Base-by-base conservation (phyloP, 352 stramenopile genomes). In the Phytophthora cactorum region DNA sequence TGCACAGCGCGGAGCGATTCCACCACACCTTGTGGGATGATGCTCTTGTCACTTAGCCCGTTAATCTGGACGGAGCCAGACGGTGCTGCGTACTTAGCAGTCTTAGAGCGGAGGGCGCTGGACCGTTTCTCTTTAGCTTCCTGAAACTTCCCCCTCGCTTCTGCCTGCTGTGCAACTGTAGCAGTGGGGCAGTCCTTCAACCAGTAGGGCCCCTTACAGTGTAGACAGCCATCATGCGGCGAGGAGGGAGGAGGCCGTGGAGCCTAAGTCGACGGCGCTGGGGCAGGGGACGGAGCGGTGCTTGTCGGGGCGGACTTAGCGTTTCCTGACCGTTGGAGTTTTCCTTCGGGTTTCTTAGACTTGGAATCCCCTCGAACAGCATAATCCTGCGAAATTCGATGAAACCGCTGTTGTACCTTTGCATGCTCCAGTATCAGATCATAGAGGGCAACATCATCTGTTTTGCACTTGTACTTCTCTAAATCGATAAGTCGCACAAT, bases 151-250 rank as follows among this genome's bases (percentile, higher is more conserved):
- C 22, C 2, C 14, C 1, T 14, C 2, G 44, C 52, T 52, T 68
- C 44, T 3, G 15, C 44, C 0, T 25, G 44, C 44, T 68, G 60
- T 1, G 44, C 15, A 2, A 36, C 15, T 6, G 28, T 44, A 0
- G 58, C 34, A 4, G 49, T 50, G 12, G 15, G 56, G 12, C 56
- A 63, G 17, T 63, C 43, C 4, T 36, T 44, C 8, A 52, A 25
- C 47, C 47, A 58, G n/a, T 65, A 25, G 0, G 34, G 2, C 14
- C 57, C 46, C 14, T 64, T 64, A 9, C 25, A 64, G 0, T 51
- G 22, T 9, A 52, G n/a, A 7, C 57, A 64, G 1, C 46, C 46
- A 22, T 64, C 46, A 2, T 32, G 32, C 2, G 56, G 32, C 2
- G 45, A 43, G n/a, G 15, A 45, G n/a, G 17, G 43, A 38, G 54